These are phyloP conservation scores for Tricholoma hemisulphureum DNA, from an alignment of 768 basidiomycete species.

Conservation along the genomic window DNA sequence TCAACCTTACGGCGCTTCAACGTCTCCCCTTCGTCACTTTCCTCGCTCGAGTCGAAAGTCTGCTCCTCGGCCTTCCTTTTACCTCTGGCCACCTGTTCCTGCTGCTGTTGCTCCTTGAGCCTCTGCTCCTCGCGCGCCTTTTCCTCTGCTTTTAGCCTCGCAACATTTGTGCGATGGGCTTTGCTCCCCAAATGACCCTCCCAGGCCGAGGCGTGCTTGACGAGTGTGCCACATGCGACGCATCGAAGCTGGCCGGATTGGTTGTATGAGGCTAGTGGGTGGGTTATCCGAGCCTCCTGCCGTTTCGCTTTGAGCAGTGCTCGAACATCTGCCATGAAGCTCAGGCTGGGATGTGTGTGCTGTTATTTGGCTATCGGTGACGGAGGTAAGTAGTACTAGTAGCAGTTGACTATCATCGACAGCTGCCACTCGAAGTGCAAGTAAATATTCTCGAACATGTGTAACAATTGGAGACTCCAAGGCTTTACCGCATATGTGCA, in stretches of 20 bases:
- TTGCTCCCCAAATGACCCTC: conserved; percentile 85
- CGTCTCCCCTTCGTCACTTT: conserved; percentile 27
- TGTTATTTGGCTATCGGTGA: background rate
- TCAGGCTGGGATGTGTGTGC: background rate
- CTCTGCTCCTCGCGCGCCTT: conserved; percentile 36
- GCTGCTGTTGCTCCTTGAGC: conserved; percentile 31
- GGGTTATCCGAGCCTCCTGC: conserved; percentile 67
- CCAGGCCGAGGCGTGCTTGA: conserved; percentile 85
- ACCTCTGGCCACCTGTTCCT: conserved; percentile 31
- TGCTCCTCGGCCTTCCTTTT: conserved; percentile 36
- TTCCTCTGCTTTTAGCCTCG: conserved; percentile 57
- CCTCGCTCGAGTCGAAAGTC: conserved; percentile 13
- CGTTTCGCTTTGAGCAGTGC: conserved; percentile 82
- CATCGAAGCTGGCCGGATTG: conserved; percentile 69
- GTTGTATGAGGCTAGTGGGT: conserved; percentile 72
- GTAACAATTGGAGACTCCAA: too few relatives aligned
- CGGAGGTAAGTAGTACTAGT: too few relatives aligned
- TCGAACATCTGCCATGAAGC: conserved; percentile 75
- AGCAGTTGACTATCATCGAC: too few relatives aligned
- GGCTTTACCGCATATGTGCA: too few relatives aligned
- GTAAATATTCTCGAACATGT: too few relatives aligned
- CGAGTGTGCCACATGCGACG: conserved; percentile 52
- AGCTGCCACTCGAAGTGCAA: too few relatives aligned
- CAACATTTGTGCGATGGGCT: conserved; percentile 65
- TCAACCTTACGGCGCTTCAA: conserved; percentile 11